phyloP scores from a whole-genome alignment of 2,329 filamentous ascomycete genomes.

The Pseudocercospora vitis region DNA sequence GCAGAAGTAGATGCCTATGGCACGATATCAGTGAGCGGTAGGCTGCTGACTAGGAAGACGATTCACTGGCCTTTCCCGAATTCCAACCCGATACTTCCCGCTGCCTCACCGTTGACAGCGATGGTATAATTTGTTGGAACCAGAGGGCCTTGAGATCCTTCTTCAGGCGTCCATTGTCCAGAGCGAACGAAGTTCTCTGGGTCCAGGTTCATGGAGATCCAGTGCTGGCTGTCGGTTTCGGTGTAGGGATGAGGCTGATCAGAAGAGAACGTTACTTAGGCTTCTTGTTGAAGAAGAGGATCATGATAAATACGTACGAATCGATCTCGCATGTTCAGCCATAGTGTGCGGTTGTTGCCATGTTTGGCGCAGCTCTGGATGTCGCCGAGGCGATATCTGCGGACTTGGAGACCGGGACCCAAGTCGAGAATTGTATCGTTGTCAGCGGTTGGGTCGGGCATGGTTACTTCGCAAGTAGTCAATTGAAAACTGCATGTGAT shows the following conservation, averaged over 20 bases:
- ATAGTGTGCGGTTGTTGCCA: conserved; percentile 37
- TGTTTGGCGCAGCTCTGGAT: conserved; percentile 29
- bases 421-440: conserved; percentile 13
- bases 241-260: conserved; percentile 44
- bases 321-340: conserved; percentile 40
- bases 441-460: background rate
- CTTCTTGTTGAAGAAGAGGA: background rate
- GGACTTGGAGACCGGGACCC: conserved; percentile 10
- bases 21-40: background rate
- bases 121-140: conserved; percentile 28
- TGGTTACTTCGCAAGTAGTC: background rate
- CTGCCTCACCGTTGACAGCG: conserved; percentile 30
- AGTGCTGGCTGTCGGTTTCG: conserved; percentile 33
- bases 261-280: background rate
- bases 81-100: conserved; percentile 43
- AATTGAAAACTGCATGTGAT: background rate
- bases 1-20: conserved; percentile 39
- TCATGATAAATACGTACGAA: conserved; percentile 29
- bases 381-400: conserved; percentile 36
- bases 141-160: conserved; percentile 22
- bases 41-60: background rate
- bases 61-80: conserved; percentile 33
- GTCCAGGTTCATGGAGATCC: conserved; percentile 38
- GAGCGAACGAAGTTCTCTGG: conserved; percentile 18
- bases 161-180: conserved; percentile 24